Evolutionary conservation across 129 eudicot genomes (phyloP).

Genomic region (Centaurea solstitialis): DNA sequence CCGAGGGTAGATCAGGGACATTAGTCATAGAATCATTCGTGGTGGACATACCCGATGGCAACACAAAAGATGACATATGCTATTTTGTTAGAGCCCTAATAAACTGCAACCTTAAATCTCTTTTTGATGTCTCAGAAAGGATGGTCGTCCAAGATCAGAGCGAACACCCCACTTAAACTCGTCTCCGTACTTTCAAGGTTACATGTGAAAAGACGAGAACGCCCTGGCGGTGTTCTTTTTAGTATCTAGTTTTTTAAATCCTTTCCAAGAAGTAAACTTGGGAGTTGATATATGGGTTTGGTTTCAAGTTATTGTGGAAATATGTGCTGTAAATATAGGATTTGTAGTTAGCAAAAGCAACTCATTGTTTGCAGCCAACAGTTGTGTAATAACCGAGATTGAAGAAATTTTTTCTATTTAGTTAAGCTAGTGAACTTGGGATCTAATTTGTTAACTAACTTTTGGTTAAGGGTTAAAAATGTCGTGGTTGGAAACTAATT

Average conservation of each 20-base stretch:
- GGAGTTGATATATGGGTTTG: slow-evolving; percentile 7
- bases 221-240: slow-evolving; percentile 14
- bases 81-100: slow-evolving; percentile 65
- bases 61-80: slow-evolving; percentile 69
- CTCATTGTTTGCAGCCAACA: slow-evolving; percentile 31
- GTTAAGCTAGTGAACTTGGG: slow-evolving; percentile 4
- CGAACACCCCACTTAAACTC: neutral
- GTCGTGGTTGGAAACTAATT: too few relatives aligned
- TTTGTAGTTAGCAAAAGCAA: slow-evolving; percentile 19
- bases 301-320: slow-evolving; percentile 10
- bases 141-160: slow-evolving; percentile 44
- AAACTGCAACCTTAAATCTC: slow-evolving; percentile 68
- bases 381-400: slow-evolving; percentile 13
- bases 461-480: too few relatives aligned
- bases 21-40: slow-evolving; percentile 59
- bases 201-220: neutral
- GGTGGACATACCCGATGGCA: slow-evolving; percentile 73
- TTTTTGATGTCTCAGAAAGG: slow-evolving; percentile 61
- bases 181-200: neutral
- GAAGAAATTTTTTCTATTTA: neutral
- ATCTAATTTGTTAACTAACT: neutral
- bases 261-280: neutral
- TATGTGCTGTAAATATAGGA: slow-evolving; percentile 7
- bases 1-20: slow-evolving; percentile 60
- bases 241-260: neutral